phyloP scores from a whole-genome alignment of 139 green algal species.

The Asterochloris sp. region DNA sequence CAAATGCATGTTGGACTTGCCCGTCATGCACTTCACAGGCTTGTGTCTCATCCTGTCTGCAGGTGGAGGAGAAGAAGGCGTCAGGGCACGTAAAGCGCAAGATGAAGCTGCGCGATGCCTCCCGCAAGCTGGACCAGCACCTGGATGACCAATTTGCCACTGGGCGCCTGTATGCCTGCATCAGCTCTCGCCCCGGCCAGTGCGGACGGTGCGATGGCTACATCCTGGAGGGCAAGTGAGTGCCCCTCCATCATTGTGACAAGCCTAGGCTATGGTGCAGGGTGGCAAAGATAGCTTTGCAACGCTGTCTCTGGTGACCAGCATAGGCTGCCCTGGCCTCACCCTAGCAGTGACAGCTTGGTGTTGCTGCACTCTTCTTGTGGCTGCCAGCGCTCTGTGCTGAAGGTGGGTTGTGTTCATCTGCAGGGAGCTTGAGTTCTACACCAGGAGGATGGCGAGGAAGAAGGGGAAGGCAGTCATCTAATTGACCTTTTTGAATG shows the following conservation, averaged over 20 bases:
- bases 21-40: no score
- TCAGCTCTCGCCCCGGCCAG: conserved; percentile 54
- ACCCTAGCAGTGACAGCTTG: no score
- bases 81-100: conserved; percentile 87
- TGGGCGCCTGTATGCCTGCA: conserved; percentile 76
- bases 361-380: no score
- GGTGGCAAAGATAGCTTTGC: no score
- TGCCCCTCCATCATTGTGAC: no score
- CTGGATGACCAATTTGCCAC: conserved; percentile 92
- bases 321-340: no score
- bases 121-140: conserved; percentile 30
- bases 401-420: no score
- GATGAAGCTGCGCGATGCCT: conserved; percentile 69
- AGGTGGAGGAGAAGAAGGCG: conserved; percentile 49
- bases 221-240: conserved; percentile 81
- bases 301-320: no score
- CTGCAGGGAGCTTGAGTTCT: conserved; percentile 86
- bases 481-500: neutral
- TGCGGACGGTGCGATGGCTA: conserved; percentile 74
- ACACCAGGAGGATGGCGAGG: conserved; percentile 79
- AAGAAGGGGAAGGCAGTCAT: conserved; percentile 65
- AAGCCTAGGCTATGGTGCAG: no score
- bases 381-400: no score
- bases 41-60: neutral
- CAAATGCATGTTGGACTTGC: no score